phyloP scores from a whole-genome alignment of 257 asterid genomes.

The Primulina tabacum region DNA sequence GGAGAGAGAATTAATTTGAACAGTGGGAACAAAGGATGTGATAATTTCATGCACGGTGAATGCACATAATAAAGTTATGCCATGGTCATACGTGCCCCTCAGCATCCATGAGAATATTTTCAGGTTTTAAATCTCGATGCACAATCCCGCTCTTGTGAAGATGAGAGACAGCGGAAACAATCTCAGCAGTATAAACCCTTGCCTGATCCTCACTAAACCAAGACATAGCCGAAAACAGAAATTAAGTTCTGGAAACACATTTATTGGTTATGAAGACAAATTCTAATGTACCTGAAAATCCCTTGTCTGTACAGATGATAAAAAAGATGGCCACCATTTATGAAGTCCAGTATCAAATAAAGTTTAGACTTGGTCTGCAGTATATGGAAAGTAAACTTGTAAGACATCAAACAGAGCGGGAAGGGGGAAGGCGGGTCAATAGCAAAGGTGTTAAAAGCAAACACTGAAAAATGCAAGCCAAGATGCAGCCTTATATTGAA shows the following conservation, averaged over 20 bases:
- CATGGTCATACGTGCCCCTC: constrained; percentile 79
- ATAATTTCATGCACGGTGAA: constrained; percentile 23
- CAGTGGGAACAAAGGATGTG: constrained; percentile 4
- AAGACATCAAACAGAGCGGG: constrained; percentile 17
- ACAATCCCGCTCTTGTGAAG: constrained; percentile 89
- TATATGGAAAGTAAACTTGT: constrained; percentile 21
- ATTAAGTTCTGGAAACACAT: constrained; percentile 29
- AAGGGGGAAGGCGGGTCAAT: constrained; percentile 5
- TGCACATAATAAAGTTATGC: constrained; percentile 19
- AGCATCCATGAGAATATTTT: constrained; percentile 92
- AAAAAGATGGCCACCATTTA: constrained; percentile 95
- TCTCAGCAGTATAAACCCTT: constrained; percentile 87
- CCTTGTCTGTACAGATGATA: constrained; percentile 94
- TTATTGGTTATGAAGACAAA: constrained; percentile 13
- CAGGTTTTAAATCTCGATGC: constrained; percentile 95
- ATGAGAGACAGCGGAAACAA: constrained; percentile 92
- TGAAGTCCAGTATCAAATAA: constrained; percentile 76
- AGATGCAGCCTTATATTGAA: background rate
- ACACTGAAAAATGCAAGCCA: background rate
- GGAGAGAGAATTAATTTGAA: constrained; percentile 4
- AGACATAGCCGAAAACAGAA: constrained; percentile 27
- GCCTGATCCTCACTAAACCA: constrained; percentile 91
- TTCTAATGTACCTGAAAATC: constrained; percentile 68
- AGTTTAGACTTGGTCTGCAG: constrained; percentile 81
- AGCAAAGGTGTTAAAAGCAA: background rate